These are phyloP conservation scores for Blastocystis sp. DNA, from an alignment of 352 stramenopile genomes.

Conservation along the genomic window DNA sequence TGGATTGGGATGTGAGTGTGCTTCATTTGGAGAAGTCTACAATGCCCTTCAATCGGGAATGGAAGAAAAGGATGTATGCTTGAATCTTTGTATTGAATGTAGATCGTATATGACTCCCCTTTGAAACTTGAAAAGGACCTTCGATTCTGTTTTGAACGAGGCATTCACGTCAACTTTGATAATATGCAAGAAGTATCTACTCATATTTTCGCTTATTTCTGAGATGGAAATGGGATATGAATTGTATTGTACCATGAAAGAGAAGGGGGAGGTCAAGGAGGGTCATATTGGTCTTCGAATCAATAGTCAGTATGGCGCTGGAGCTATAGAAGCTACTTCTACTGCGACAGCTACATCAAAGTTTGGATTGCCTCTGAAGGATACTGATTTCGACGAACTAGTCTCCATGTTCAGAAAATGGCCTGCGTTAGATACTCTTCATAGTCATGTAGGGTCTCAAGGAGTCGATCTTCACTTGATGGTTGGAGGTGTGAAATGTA, in stretches of 20 bases:
- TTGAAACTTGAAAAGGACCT: slow-evolving; percentile 84
- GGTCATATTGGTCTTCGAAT: slow-evolving; percentile 81
- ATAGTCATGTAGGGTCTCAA: slow-evolving; percentile 82
- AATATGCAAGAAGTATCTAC: slow-evolving; percentile 82
- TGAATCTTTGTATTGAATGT: background rate
- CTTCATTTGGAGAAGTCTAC: slow-evolving; percentile 73
- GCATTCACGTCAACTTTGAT: slow-evolving; percentile 86
- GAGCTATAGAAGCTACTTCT: slow-evolving; percentile 80
- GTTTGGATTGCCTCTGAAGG: slow-evolving; percentile 78
- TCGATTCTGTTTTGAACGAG: slow-evolving; percentile 76
- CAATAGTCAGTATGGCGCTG: slow-evolving; percentile 80
- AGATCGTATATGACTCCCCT: slow-evolving; percentile 85
- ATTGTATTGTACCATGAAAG: slow-evolving; percentile 8
- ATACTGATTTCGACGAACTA: slow-evolving; percentile 42
- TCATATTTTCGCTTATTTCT: background rate
- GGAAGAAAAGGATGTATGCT: background rate
- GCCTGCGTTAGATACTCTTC: slow-evolving; percentile 80
- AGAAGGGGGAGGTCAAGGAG: background rate
- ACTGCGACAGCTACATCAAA: slow-evolving; percentile 84
- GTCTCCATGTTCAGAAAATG: slow-evolving; percentile 73
- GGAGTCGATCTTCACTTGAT: slow-evolving; percentile 76
- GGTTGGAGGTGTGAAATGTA: slow-evolving; percentile 77
- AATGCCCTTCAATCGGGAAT: slow-evolving; percentile 18
- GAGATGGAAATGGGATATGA: slow-evolving; percentile 51
- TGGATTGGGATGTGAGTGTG: slow-evolving; percentile 73